phyloP scores from a whole-genome alignment of 352 stramenopile species.

The Pythium oligandrum region DNA sequence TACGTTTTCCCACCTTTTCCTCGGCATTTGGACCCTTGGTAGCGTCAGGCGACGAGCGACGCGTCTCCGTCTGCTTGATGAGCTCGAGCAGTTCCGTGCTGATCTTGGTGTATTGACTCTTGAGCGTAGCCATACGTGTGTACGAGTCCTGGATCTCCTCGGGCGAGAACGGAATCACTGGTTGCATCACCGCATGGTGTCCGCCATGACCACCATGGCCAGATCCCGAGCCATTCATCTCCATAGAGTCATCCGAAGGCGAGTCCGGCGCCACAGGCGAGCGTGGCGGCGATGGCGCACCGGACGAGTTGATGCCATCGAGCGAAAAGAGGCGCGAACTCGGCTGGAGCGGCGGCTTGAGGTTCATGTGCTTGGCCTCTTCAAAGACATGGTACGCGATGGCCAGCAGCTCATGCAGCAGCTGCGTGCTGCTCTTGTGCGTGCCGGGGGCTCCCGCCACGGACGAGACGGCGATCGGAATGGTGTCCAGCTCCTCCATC shows the following conservation, averaged over 20 bases:
- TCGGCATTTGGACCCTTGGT: constrained; percentile 8
- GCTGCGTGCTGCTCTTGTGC: constrained; percentile 43
- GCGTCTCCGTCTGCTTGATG: constrained; percentile 43
- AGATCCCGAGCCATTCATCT: constrained; percentile 41
- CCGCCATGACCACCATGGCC: constrained; percentile 2
- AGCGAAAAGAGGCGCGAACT: constrained; percentile 75
- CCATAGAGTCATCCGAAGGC: constrained; percentile 41
- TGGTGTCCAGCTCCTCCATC: constrained; percentile 2
- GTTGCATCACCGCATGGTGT: constrained; percentile 25
- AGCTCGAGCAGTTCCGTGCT: constrained; percentile 55
- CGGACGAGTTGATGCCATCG: constrained; percentile 26
- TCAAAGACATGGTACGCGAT: constrained; percentile 77
- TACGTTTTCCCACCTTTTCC: constrained; percentile 15
- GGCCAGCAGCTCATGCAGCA: constrained; percentile 63
- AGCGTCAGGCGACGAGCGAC: constrained; percentile 11
- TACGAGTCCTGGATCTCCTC: constrained; percentile 87
- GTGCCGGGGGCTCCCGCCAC: not conserved
- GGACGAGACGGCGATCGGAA: not conserved
- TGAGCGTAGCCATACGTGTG: constrained; percentile 73
- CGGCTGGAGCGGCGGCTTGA: constrained; percentile 74
- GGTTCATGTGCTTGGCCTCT: constrained; percentile 81
- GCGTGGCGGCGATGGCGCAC: constrained; percentile 21
- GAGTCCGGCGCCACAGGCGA: constrained; percentile 25
- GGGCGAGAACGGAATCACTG: constrained; percentile 63
- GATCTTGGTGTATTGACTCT: constrained; percentile 77